These are phyloP conservation scores for Sporothrix brasiliensis DNA, from an alignment of 2,329 filamentous ascomycete species.

Conservation along the genomic window DNA sequence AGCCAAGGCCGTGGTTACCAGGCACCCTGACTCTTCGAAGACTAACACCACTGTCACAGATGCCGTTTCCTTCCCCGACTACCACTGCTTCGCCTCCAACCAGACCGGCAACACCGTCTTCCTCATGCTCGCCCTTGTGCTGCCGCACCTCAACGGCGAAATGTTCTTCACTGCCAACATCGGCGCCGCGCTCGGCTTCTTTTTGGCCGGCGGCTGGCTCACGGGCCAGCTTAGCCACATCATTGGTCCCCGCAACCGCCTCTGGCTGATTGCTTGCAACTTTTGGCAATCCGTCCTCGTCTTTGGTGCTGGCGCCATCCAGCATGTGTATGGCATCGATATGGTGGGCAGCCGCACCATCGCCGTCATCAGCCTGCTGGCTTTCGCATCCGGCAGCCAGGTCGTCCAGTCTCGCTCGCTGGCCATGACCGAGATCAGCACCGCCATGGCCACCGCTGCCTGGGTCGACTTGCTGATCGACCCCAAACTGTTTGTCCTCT, in stretches of 20 bases:
- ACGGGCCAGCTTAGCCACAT: conserved; percentile 61
- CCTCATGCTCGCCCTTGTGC: conserved; percentile 55
- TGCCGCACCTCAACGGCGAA: conserved; percentile 52
- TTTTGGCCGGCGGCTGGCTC: conserved; percentile 57
- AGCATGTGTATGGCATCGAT: conserved; percentile 47
- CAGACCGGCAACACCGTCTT: conserved; percentile 68
- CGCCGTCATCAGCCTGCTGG: conserved; percentile 54
- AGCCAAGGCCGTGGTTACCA: conserved; percentile 21
- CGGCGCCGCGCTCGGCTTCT: conserved; percentile 57
- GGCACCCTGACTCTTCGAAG: no score
- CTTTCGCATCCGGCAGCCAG: conserved; percentile 60
- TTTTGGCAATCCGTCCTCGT: conserved; percentile 58
- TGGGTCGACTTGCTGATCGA: conserved; percentile 65
- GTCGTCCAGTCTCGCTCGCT: conserved; percentile 60
- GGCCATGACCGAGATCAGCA: conserved; percentile 63
- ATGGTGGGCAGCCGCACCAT: conserved; percentile 47
- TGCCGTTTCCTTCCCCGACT: conserved; percentile 63
- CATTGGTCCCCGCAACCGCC: conserved; percentile 53
- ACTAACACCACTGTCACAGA: conserved; percentile 1
- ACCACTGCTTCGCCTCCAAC: conserved; percentile 65
- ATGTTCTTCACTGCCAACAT: conserved; percentile 59
- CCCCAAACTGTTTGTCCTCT: conserved; percentile 49
- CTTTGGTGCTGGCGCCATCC: conserved; percentile 55
- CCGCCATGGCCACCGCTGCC: conserved; percentile 66
- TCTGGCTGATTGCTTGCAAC: conserved; percentile 60